These are phyloP conservation scores for Talaromyces sp. DNA, from an alignment of 2,329 filamentous ascomycete species.

Conservation along the genomic window DNA sequence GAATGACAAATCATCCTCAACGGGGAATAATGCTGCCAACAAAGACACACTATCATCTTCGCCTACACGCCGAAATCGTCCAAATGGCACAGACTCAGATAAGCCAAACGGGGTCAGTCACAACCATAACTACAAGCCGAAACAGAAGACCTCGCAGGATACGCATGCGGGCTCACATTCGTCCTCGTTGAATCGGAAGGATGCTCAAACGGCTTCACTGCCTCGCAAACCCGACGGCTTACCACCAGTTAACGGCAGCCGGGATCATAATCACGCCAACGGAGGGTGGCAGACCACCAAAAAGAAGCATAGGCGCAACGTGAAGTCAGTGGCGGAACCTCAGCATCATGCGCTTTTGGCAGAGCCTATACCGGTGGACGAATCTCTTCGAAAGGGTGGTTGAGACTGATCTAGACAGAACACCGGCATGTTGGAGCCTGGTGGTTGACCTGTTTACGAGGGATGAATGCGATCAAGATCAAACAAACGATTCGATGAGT, in stretches of 20 bases:
- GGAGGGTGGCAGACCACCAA: conserved; percentile 45
- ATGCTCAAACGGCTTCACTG: conserved; percentile 28
- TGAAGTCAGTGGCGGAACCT: conserved; percentile 34
- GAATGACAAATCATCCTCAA: conserved; percentile 19
- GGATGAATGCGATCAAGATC: background rate
- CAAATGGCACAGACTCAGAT: conserved; percentile 33
- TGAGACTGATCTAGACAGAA: conserved; percentile 24
- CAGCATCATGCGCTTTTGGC: conserved; percentile 26
- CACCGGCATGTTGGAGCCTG: too few relatives aligned
- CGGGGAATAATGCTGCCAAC: conserved; percentile 28
- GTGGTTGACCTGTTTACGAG: background rate
- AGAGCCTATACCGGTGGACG: conserved; percentile 42
- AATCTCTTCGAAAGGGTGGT: conserved; percentile 45
- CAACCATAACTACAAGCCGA: conserved; percentile 29
- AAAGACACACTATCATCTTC: conserved; percentile 30
- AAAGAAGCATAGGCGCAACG: conserved; percentile 40
- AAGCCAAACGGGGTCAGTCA: conserved; percentile 31
- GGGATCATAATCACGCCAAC: conserved; percentile 25
- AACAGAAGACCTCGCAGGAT: conserved; percentile 35
- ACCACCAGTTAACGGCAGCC: conserved; percentile 21
- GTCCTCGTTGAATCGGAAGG: conserved; percentile 27
- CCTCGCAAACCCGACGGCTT: conserved; percentile 33
- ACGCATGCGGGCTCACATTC: conserved; percentile 14
- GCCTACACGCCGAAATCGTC: conserved; percentile 31
- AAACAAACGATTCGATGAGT: background rate